Evolutionary conservation across 768 basidiomycete species (phyloP).

Genomic region (Pholiota conissans): DNA sequence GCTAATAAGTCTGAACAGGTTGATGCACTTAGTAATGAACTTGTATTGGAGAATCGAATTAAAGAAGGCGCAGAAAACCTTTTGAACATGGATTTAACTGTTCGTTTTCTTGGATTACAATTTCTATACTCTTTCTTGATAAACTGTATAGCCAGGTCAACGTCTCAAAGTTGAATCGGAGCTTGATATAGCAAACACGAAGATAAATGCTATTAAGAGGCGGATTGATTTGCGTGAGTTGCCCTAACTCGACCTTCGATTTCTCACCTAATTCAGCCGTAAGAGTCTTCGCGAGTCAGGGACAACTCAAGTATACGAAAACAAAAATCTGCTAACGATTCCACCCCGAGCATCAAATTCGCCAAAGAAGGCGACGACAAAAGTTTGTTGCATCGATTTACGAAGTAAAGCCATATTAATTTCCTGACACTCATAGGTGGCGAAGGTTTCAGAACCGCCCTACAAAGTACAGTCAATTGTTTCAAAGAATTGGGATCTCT

Average conservation of each 20-base stretch:
- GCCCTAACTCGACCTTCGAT: not conserved
- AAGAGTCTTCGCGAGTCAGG: slow-evolving; percentile 31
- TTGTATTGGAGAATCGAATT: slow-evolving; percentile 78
- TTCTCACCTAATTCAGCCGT: slow-evolving; percentile 4
- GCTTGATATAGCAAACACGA: slow-evolving; percentile 70
- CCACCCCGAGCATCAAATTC: slow-evolving; percentile 16
- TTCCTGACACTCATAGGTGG: slow-evolving; percentile 21
- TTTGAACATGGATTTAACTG: slow-evolving; percentile 63
- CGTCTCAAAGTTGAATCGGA: slow-evolving; percentile 75
- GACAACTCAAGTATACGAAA: slow-evolving; percentile 15
- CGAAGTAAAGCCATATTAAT: not conserved
- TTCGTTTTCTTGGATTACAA: slow-evolving; percentile 25
- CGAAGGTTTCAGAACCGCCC: slow-evolving; percentile 74
- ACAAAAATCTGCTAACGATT: slow-evolving; percentile 11
- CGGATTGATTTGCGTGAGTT: slow-evolving; percentile 55
- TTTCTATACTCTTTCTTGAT: slow-evolving; percentile 3
- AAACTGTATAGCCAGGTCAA: slow-evolving; percentile 51
- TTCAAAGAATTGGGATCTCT: slow-evolving; percentile 57
- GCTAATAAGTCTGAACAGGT: slow-evolving; percentile 41
- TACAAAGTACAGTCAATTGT: slow-evolving; percentile 61
- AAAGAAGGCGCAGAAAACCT: slow-evolving; percentile 93
- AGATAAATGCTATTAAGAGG: slow-evolving; percentile 67
- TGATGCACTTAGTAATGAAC: slow-evolving; percentile 61
- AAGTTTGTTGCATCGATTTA: slow-evolving; percentile 26
- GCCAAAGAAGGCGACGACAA: slow-evolving; percentile 33